Conservation (phyloP, 2,329 filamentous ascomycete genomes). For the Exophiala bonariae region DNA sequence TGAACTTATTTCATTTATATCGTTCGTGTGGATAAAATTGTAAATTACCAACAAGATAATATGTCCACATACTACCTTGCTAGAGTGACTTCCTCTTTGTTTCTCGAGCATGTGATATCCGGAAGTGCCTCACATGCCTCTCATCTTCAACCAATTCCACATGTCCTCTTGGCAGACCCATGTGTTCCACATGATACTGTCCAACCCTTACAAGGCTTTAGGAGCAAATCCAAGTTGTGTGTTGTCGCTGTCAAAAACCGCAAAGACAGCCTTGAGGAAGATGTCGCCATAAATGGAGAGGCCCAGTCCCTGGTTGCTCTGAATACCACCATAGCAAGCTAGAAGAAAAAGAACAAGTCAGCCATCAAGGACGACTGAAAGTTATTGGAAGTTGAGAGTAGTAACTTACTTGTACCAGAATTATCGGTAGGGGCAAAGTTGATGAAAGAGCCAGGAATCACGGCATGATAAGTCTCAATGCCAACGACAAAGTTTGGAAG, state of each 20-base stretch:
- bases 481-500: slow-evolving; percentile 56
- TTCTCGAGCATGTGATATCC: too few species aligned
- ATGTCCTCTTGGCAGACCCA: too few species aligned
- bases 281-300: slow-evolving; percentile 74
- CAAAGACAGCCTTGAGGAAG: slow-evolving; percentile 76
- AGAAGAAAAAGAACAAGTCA: background rate
- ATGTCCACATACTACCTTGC: too few species aligned
- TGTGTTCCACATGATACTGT: too few species aligned
- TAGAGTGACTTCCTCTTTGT: too few species aligned
- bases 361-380: too few species aligned
- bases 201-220: slow-evolving; percentile 20
- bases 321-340: slow-evolving; percentile 74
- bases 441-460: slow-evolving; percentile 55
- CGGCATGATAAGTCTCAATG: slow-evolving; percentile 51
- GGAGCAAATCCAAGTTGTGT: slow-evolving; percentile 24
- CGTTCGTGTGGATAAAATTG: too few species aligned
- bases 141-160: too few species aligned
- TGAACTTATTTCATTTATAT: too few species aligned
- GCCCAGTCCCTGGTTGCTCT: slow-evolving; percentile 55
- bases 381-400: too few species aligned
- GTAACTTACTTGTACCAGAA: slow-evolving; percentile 22
- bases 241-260: slow-evolving; percentile 62
- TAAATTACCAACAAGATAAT: too few species aligned
- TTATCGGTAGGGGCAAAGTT: slow-evolving; percentile 38
- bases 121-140: too few species aligned